Percentiles rank a stretch among this genome's conserved stretches.
phyloP scores from a whole-genome alignment of 169 alveolate species.

The Amoebophrya sp. region DNA sequence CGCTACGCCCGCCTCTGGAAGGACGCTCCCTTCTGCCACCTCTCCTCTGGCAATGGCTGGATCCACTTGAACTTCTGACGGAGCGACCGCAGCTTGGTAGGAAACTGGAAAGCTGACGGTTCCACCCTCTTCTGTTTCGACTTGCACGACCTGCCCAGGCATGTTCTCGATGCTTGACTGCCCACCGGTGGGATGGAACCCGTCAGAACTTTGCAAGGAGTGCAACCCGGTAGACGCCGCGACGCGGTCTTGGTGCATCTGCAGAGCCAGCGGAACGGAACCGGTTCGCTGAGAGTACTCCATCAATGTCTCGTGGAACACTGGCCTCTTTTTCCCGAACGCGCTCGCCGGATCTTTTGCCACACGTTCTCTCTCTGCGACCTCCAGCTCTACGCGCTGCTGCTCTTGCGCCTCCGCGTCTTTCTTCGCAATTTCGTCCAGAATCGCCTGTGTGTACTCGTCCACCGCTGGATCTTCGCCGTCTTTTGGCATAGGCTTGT shows the following conservation, averaged over 20 bases:
- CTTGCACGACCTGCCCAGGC: neutral
- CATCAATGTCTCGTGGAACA: neutral
- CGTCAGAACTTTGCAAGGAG: neutral
- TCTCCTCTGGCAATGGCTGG: too few species aligned
- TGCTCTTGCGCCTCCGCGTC: constrained; percentile 16
- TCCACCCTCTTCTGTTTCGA: too few species aligned
- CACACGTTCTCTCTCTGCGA: constrained; percentile 4
- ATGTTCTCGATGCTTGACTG: neutral
- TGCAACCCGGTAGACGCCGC: neutral
- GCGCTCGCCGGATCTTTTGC: neutral
- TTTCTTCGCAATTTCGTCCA: neutral
- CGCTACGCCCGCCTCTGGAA: too few species aligned
- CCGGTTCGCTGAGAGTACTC: neutral
- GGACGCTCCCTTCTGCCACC: too few species aligned
- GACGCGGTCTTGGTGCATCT: neutral
- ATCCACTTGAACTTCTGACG: neutral
- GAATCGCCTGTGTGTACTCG: constrained; percentile 9
- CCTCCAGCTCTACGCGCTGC: constrained; percentile 2
- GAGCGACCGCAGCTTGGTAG: too few species aligned
- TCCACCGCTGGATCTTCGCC: neutral
- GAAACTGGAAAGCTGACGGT: too few species aligned
- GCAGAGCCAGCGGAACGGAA: neutral
- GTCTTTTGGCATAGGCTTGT: neutral
- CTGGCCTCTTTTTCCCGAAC: neutral
- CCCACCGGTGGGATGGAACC: neutral